A percentile compares a stretch with the other conserved stretches of the same genome.
These are phyloP conservation scores for Pestalotiopsis sp. DNA, from an alignment of 2,329 filamentous ascomycete genomes.

Conservation along the genomic window DNA sequence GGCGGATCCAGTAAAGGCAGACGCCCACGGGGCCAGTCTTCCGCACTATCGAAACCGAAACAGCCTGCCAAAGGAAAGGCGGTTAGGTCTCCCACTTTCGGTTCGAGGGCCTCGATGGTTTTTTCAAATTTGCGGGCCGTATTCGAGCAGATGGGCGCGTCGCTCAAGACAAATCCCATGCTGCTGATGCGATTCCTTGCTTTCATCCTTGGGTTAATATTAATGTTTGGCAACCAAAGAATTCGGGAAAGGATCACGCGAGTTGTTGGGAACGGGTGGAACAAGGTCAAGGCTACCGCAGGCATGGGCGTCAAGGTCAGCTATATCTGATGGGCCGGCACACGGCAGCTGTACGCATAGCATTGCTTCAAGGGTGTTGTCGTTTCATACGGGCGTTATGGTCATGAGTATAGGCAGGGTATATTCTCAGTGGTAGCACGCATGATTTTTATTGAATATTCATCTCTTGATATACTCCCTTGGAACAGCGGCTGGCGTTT, in stretches of 20 bases:
- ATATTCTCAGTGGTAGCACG: neutral
- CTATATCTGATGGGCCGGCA: conserved; percentile 72
- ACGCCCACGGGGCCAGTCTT: conserved; percentile 33
- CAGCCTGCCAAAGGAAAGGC: conserved; percentile 26
- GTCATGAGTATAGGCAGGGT: neutral
- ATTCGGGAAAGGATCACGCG: conserved; percentile 75
- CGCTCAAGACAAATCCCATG: conserved; percentile 60
- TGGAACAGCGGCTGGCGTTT: no score
- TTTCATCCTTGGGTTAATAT: conserved; percentile 77
- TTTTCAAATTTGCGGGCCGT: conserved; percentile 54
- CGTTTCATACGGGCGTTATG: neutral
- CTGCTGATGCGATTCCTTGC: conserved; percentile 67
- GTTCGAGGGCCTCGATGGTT: conserved; percentile 54
- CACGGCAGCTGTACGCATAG: conserved; percentile 16
- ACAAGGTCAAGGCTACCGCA: conserved; percentile 80
- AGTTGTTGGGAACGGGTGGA: conserved; percentile 72
- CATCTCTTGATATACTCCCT: neutral
- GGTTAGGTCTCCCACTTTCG: conserved; percentile 39
- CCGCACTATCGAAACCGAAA: conserved; percentile 31
- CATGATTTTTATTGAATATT: conserved; percentile 18
- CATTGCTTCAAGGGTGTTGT: conserved; percentile 8
- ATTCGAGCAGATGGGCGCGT: conserved; percentile 52
- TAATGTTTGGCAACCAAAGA: conserved; percentile 75
- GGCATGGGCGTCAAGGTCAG: conserved; percentile 98
- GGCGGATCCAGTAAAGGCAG: conserved; percentile 37